Conservation (phyloP, 108 stramenopile species). For the Ochromonas danica region DNA sequence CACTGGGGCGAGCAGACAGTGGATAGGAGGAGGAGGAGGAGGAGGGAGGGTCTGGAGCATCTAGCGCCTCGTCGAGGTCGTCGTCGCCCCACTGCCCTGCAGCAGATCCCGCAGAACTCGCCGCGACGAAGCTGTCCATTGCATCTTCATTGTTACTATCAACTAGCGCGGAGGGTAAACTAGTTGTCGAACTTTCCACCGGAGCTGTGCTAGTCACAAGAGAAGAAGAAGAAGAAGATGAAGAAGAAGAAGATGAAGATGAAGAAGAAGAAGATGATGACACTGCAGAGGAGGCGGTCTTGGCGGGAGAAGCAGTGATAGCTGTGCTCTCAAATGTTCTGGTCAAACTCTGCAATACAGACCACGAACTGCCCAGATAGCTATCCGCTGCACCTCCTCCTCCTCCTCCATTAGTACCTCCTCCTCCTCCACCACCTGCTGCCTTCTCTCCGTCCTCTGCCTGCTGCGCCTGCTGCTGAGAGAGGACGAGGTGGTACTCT, state of each 20-base stretch:
- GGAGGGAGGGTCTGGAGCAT: no score
- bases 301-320: no score
- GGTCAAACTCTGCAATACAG: neutral
- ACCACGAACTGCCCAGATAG: neutral
- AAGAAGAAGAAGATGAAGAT: no score
- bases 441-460: neutral
- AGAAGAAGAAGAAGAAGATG: no score
- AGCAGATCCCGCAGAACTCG: neutral
- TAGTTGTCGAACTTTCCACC: no score
- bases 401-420: neutral
- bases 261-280: no score
- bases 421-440: neutral
- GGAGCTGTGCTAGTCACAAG: no score
- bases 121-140: no score
- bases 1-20: neutral
- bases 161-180: no score
- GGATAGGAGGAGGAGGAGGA: no score
- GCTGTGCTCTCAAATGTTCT: conserved; percentile 11
- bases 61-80: neutral
- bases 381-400: neutral
- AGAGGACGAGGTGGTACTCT: neutral
- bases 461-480: neutral
- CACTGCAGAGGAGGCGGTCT: no score
- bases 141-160: no score
- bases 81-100: neutral